phyloP scores from a whole-genome alignment of 805 yeast species.

The Cyberlindnera lachancei region DNA sequence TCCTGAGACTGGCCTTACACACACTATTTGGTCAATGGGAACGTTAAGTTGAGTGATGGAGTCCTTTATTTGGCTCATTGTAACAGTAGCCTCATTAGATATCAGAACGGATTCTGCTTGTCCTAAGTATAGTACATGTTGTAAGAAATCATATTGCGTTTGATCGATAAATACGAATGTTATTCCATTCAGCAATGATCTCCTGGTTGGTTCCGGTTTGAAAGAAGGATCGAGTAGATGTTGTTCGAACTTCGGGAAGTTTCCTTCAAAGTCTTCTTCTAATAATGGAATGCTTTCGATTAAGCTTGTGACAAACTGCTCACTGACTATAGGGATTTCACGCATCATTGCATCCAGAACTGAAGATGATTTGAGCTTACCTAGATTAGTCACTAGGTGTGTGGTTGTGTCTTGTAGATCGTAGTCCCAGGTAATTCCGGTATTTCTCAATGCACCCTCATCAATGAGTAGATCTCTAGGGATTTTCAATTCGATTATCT shows the following conservation, averaged over 20 bases:
- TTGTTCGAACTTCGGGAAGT: conserved; percentile 19
- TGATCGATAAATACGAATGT: conserved; percentile 21
- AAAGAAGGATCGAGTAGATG: conserved; percentile 21
- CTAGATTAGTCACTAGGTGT: conserved; percentile 16
- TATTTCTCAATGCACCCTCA: neutral
- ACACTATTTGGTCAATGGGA: neutral
- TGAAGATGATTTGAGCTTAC: conserved; percentile 1
- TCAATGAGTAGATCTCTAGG: neutral
- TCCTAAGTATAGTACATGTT: conserved; percentile 19
- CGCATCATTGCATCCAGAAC: conserved; percentile 26
- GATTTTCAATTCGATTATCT: neutral
- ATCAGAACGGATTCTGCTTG: neutral
- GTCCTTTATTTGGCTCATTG: neutral
- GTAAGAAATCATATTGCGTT: conserved; percentile 16
- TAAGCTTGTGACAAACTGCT: conserved; percentile 18
- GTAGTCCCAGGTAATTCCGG: conserved; percentile 3
- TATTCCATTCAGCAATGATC: conserved; percentile 16
- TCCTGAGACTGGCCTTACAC: neutral
- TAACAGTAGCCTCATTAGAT: neutral
- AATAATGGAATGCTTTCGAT: conserved; percentile 7
- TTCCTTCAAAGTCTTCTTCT: conserved; percentile 14
- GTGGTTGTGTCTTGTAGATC: conserved; percentile 8
- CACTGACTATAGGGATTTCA: conserved; percentile 24
- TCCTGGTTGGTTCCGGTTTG: conserved; percentile 18
- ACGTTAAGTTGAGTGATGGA: conserved; percentile 2